A percentile compares a stretch with the other conserved stretches of the same genome.
Evolutionary conservation across 2,329 filamentous ascomycete genomes (phyloP).

Genomic region (Xylariaceae sp.): DNA sequence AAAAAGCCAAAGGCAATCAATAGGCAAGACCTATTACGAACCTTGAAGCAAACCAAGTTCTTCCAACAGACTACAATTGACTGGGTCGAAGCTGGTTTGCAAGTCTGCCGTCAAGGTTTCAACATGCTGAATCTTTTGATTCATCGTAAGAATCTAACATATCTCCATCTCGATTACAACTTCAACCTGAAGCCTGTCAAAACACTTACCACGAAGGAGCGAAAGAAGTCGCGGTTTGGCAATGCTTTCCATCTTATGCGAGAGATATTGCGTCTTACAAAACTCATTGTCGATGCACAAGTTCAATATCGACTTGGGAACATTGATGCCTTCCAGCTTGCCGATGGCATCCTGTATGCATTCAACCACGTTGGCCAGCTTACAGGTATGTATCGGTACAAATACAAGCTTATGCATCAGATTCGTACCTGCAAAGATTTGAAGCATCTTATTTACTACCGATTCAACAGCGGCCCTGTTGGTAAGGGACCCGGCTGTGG

Average conservation of each 20-base stretch:
- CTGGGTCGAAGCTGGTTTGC: slow-evolving; percentile 97
- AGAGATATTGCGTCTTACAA: slow-evolving; percentile 91
- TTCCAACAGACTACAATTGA: slow-evolving; percentile 99
- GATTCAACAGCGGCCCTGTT: slow-evolving; percentile 94
- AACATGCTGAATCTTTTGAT: slow-evolving; percentile 99
- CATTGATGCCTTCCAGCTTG: slow-evolving; percentile 97
- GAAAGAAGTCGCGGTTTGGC: slow-evolving; percentile 98
- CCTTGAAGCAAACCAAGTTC: slow-evolving; percentile 94
- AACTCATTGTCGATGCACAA: slow-evolving; percentile 96
- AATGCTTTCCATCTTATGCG: slow-evolving; percentile 99
- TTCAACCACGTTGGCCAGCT: slow-evolving; percentile 99
- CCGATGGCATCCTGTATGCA: slow-evolving; percentile 97
- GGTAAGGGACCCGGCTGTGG: slow-evolving; percentile 97
- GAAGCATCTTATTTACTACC: slow-evolving; percentile 98
- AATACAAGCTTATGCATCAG: slow-evolving; percentile 99
- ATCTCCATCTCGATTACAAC: slow-evolving; percentile 97
- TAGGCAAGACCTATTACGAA: slow-evolving; percentile 86
- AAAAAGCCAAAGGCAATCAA: slow-evolving; percentile 93
- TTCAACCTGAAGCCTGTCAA: slow-evolving; percentile 99
- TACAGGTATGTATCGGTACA: slow-evolving; percentile 99
- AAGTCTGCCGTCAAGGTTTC: slow-evolving; percentile 96
- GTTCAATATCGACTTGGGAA: slow-evolving; percentile 97
- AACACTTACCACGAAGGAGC: slow-evolving; percentile 95
- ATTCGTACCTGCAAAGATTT: slow-evolving; percentile 98
- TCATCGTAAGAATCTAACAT: slow-evolving; percentile 96